Conservation (phyloP, 1,284 basidiomycete genomes). For the Rugosomyces carneus region DNA sequence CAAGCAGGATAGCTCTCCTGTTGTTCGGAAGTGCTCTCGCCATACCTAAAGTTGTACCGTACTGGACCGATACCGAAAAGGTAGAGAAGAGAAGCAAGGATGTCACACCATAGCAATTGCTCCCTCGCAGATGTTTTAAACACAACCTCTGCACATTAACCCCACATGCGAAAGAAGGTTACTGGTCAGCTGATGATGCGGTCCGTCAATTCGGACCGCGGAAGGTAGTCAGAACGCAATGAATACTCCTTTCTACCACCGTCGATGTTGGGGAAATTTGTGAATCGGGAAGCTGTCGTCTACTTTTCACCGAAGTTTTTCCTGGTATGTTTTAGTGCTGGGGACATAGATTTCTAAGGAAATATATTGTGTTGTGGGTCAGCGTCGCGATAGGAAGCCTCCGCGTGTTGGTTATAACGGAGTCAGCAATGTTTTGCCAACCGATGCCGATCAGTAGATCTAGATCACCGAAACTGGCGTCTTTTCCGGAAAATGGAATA, state of each 20-base stretch:
- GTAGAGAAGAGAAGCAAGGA: conserved; percentile 19
- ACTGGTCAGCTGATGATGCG: conserved; percentile 15
- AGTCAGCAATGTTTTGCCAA: neutral
- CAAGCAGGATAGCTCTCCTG: conserved; percentile 51
- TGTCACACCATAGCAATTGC: conserved; percentile 5
- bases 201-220: conserved; percentile 15
- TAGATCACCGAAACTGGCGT: neutral
- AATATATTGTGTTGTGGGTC: neutral
- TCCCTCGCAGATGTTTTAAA: conserved; percentile 13
- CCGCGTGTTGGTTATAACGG: neutral
- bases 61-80: conserved; percentile 5
- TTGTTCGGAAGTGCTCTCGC: conserved; percentile 45
- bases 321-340: neutral
- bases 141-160: conserved; percentile 2
- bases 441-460: neutral
- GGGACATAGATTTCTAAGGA: neutral
- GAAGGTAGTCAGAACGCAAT: neutral
- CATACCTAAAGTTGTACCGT: conserved; percentile 10
- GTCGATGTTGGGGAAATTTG: neutral
- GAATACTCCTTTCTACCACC: neutral
- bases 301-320: neutral
- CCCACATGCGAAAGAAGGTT: conserved; percentile 10
- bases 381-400: neutral
- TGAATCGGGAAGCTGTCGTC: neutral
- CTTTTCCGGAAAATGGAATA: neutral